A percentile compares a stretch with the other conserved stretches of the same genome.
Evolutionary conservation across 192 early-diverging fungal genomes (phyloP).

Genomic region (Piromyces sp.): DNA sequence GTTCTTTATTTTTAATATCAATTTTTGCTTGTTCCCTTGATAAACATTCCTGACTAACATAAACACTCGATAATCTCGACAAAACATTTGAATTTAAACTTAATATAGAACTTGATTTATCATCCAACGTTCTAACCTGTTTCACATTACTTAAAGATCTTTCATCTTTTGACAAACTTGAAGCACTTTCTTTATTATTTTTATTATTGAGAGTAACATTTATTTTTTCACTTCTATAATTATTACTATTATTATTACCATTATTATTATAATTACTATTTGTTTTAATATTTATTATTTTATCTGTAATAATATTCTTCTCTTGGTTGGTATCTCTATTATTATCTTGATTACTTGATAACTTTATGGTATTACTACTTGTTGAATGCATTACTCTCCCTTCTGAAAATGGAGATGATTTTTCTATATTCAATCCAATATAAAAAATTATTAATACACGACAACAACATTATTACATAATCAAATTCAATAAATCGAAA

Average conservation of each 20-base stretch:
- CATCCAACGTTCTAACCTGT: background rate
- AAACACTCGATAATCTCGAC: background rate
- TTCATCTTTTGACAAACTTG: background rate
- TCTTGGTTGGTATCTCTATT: too few relatives aligned
- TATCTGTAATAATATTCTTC: too few relatives aligned
- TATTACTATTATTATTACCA: background rate
- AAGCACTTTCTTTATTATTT: background rate
- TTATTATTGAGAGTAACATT: background rate
- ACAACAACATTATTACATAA: too few relatives aligned
- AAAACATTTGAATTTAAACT: background rate
- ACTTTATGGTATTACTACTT: background rate
- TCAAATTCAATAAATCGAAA: too few relatives aligned
- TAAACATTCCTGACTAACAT: background rate
- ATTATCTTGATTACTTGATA: too few relatives aligned
- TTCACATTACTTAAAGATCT: background rate
- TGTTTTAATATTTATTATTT: too few relatives aligned
- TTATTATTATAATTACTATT: background rate
- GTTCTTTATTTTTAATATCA: background rate
- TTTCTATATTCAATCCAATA: too few relatives aligned
- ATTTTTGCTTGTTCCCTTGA: background rate
- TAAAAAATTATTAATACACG: too few relatives aligned
- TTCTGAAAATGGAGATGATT: too few relatives aligned
- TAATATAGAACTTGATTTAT: background rate
- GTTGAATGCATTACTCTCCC: background rate
- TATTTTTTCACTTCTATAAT: background rate